These are phyloP conservation scores for Phoma sp. DNA, from an alignment of 2,329 filamentous ascomycete genomes.

Conservation along the genomic window DNA sequence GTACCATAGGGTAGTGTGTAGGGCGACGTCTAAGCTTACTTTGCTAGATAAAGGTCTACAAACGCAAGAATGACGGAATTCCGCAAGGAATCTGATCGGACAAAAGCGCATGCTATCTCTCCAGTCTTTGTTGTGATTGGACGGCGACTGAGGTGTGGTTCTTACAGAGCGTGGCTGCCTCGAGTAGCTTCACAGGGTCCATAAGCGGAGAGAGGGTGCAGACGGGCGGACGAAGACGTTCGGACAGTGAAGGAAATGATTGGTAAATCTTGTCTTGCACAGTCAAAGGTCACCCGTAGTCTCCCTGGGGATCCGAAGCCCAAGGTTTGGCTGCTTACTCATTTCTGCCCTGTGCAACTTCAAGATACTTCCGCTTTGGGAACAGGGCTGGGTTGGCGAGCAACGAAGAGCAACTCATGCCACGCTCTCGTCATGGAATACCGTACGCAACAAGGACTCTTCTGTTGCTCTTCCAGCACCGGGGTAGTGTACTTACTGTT, in stretches of 20 bases:
- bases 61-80: neutral
- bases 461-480: neutral
- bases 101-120: neutral
- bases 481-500: neutral
- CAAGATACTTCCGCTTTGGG: neutral
- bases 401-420: neutral
- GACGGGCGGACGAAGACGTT: slow-evolving; percentile 13
- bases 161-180: slow-evolving; percentile 11
- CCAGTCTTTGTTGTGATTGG: neutral
- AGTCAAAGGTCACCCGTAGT: neutral
- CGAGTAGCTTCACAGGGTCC: slow-evolving; percentile 2
- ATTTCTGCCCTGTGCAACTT: slow-evolving; percentile 11
- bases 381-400: neutral
- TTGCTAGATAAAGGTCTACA: slow-evolving; percentile 2
- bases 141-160: neutral
- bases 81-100: slow-evolving; percentile 4
- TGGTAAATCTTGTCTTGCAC: slow-evolving; percentile 1
- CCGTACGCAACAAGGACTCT: neutral
- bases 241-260: slow-evolving; percentile 1
- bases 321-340: slow-evolving; percentile 10
- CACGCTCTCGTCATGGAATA: no score
- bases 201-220: slow-evolving; percentile 5
- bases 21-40: slow-evolving; percentile 1
- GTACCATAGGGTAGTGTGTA: slow-evolving; percentile 1
- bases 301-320: neutral